phyloP scores from a whole-genome alignment of 2,329 filamentous ascomycete species.

The Fusarium verrucosum region DNA sequence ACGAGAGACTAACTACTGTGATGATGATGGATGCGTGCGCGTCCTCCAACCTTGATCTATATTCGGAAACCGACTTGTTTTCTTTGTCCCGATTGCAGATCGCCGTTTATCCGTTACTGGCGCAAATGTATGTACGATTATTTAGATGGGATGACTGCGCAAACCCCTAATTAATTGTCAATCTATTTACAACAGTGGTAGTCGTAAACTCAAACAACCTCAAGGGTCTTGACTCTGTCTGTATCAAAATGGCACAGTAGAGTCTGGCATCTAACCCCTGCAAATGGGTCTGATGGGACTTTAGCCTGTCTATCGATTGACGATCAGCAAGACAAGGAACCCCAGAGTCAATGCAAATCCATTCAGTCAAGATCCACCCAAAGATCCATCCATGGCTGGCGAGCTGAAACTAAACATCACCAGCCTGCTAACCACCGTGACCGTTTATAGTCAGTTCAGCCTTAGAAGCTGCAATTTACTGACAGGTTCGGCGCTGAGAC shows the following conservation, averaged over 20 bases:
- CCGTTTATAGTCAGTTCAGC: conserved; percentile 14
- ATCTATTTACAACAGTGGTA: conserved; percentile 13
- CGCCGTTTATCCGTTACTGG: neutral
- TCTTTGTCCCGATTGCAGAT: neutral
- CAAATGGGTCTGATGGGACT: neutral
- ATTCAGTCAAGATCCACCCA: too few relatives aligned
- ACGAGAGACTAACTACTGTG: neutral
- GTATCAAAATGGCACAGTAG: conserved; percentile 18
- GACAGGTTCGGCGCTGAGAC: neutral
- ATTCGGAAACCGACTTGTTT: conserved; percentile 24
- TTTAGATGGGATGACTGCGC: neutral
- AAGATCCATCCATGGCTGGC: conserved; percentile 18
- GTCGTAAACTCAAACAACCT: conserved; percentile 18
- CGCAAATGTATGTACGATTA: neutral
- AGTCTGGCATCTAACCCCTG: conserved; percentile 1
- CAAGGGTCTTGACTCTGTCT: conserved; percentile 6
- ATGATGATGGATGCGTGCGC: conserved; percentile 27
- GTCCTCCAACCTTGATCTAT: conserved; percentile 29
- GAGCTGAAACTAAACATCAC: conserved; percentile 4
- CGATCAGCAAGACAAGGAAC: too few relatives aligned
- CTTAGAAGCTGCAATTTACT: conserved; percentile 4
- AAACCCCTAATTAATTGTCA: conserved; percentile 3
- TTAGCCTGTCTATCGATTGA: conserved; percentile 30
- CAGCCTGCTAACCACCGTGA: neutral
- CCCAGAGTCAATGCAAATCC: too few relatives aligned